Conservation (phyloP, 768 basidiomycete genomes). For the Chalciporus pseudorubinellus region DNA sequence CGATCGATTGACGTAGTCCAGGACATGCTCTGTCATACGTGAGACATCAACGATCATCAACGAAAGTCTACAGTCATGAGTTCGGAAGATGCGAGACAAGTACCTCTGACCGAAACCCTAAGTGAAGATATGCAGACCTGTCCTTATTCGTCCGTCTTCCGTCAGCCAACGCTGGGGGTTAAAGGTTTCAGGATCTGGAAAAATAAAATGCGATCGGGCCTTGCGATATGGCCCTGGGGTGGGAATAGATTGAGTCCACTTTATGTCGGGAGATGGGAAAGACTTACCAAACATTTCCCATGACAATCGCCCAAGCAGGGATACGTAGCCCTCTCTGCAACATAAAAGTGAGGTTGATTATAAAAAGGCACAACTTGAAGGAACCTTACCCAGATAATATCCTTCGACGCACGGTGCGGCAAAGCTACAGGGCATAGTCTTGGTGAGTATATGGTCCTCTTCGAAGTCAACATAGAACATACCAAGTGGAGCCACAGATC, state of each 20-base stretch:
- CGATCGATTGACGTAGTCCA: slow-evolving; percentile 46
- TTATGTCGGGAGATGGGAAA: not conserved
- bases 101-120: slow-evolving; percentile 50
- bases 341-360: not conserved
- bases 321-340: slow-evolving; percentile 9
- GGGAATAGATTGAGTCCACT: not conserved
- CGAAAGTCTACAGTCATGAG: not conserved
- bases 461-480: not conserved
- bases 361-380: not conserved
- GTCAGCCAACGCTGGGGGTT: slow-evolving; percentile 52
- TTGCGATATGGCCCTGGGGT: slow-evolving; percentile 44
- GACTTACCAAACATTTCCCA: slow-evolving; percentile 14
- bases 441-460: not conserved
- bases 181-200: slow-evolving; percentile 50
- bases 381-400: slow-evolving; percentile 54
- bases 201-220: slow-evolving; percentile 50
- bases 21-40: slow-evolving; percentile 48
- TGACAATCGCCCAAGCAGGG: slow-evolving; percentile 11
- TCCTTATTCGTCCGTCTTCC: slow-evolving; percentile 38
- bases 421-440: slow-evolving; percentile 37
- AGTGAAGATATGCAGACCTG: slow-evolving; percentile 45
- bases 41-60: not conserved
- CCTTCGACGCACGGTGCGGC: slow-evolving; percentile 58
- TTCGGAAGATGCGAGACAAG: not conserved
- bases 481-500: slow-evolving; percentile 32